Base-by-base conservation (phyloP, 805 yeast genomes). In the Wickerhamomyces queroliae region DNA sequence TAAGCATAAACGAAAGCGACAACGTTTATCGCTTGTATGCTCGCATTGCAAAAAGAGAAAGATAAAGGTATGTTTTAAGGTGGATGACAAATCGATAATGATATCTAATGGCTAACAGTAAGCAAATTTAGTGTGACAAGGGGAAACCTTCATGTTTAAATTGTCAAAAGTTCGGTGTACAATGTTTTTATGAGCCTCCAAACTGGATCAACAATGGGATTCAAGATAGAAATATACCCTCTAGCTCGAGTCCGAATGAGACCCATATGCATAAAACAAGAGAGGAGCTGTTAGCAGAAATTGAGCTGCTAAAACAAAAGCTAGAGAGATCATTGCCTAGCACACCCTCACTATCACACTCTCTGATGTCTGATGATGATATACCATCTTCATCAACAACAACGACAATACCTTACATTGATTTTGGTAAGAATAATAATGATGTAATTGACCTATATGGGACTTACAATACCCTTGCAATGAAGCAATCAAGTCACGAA, bases 11-110 rank as follows among this genome's bases (percentile, higher is more conserved):
- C 28, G 35, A 13, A 45, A 44, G 37, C 41, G 64, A 27, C 64
- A 64, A 23, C 46, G 71, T 24, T 43, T 59, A 5, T 51, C 56
- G 0, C 47, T 67, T 5, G 70, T 56, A 10, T 63, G 67, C 40
- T 41, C 41, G 3, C 48, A 53, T 18, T 64, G 68, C 45, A 61
- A 59, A 35, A 45, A 53, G 31, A 44, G 64, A 27, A 63, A 62
- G 44, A 57, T 45, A 32, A 44, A 42, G 25, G 37, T 34, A 34
- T 13, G 37, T 34, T 8, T 17, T 16, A 8, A 31, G 7, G 7
- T n/a, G n/a, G n/a, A n/a, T n/a, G n/a, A n/a, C n/a, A n/a, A n/a
- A n/a, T n/a, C n/a, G n/a, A n/a, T n/a, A n/a, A n/a, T n/a, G n/a
- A n/a, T n/a, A n/a, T n/a, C n/a, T n/a, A n/a, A n/a, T n/a, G n/a